Evolutionary conservation across 371 early-diverging fungal genomes (phyloP).

Genomic region (Choanephora cucurbitarum): DNA sequence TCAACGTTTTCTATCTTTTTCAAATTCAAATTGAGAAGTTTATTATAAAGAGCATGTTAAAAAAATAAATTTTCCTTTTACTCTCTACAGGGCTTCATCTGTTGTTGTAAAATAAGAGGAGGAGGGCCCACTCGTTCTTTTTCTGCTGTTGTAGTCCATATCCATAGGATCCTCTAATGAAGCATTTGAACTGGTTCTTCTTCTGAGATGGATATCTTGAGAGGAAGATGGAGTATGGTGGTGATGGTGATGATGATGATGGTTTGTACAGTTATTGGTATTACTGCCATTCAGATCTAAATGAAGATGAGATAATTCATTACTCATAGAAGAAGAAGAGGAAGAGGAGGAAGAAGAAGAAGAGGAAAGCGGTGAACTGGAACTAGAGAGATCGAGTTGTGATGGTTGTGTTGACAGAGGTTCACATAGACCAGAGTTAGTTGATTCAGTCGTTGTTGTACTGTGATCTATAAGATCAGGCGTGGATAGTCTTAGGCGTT

Average conservation of each 20-base stretch:
- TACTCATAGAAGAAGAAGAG: slow-evolving; percentile 8
- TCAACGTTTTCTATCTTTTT: slow-evolving; percentile 8
- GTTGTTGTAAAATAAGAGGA: slow-evolving; percentile 11
- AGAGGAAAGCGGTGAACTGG: slow-evolving; percentile 23
- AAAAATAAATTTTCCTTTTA: neutral
- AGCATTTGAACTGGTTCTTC: slow-evolving; percentile 44
- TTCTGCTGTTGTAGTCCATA: slow-evolving; percentile 6
- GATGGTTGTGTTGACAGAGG: neutral
- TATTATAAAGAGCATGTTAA: no score
- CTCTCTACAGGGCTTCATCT: slow-evolving; percentile 2
- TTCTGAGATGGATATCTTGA: slow-evolving; percentile 20
- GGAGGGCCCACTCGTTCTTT: slow-evolving; percentile 10
- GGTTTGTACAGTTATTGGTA: neutral
- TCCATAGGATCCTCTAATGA: slow-evolving; percentile 34
- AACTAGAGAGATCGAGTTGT: neutral
- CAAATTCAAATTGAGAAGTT: neutral
- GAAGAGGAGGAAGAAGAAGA: slow-evolving; percentile 14
- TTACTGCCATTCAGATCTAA: neutral
- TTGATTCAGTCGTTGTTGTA: slow-evolving; percentile 8
- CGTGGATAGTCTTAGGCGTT: slow-evolving; percentile 37
- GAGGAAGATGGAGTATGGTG: slow-evolving; percentile 2
- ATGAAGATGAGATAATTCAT: slow-evolving; percentile 18
- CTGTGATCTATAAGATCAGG: slow-evolving; percentile 29
- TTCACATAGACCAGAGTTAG: no score
- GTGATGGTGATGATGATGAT: slow-evolving; percentile 8